Evolutionary conservation across 202 grass and related monocot species (phyloP), one percentile per base, ranked within the genome.

Genomic region (Bolboschoenoplectus hybrid): DNA sequence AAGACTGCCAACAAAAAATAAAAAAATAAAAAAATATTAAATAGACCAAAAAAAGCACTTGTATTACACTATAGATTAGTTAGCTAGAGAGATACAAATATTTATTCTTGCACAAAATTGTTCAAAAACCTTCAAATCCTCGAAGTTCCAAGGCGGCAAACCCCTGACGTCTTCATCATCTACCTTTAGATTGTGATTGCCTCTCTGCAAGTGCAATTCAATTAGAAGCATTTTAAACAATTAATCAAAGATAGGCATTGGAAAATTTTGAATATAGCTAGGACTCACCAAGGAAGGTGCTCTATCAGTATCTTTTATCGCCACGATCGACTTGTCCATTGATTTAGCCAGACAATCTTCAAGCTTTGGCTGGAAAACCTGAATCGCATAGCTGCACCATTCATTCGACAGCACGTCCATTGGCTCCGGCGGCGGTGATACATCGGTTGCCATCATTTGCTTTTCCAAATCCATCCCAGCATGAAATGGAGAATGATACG

Each of bases 321-420:
- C 88, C 43, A 89, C 14, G 53, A 98, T 85, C 4, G 90, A 89
- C 80, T 98, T 89, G 83, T 95, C 92, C 73, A 87, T 91, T 69
- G 95, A 75, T 56, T 89, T 91, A 82, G 87, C 80, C 4, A 91
- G 87, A 55, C 86, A 85, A 88, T 96, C 89, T 51, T 88, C 87
- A 1, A 88, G 65, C 13, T 51, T 87, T 0, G 86, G 70, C 26
- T 94, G 90, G 75, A 96, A 86, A 90, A 91, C 93, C 76, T 92
- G 87, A 58, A 98, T 90, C 3, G 96, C 93, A 62, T 93, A 95
- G 87, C 89, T 95, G 84, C 96, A 98, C 97, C 97, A 96, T n/a
- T 91, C 85, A 64, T 81, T 91, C 5, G 92, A 96, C n/a, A 96
- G 93, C 79, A 96, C 58, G 65, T 94, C 92, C 50, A 82, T 97